These are phyloP conservation scores for Penicillium salamii DNA, from an alignment of 495 filamentous ascomycete genomes.

Conservation along the genomic window DNA sequence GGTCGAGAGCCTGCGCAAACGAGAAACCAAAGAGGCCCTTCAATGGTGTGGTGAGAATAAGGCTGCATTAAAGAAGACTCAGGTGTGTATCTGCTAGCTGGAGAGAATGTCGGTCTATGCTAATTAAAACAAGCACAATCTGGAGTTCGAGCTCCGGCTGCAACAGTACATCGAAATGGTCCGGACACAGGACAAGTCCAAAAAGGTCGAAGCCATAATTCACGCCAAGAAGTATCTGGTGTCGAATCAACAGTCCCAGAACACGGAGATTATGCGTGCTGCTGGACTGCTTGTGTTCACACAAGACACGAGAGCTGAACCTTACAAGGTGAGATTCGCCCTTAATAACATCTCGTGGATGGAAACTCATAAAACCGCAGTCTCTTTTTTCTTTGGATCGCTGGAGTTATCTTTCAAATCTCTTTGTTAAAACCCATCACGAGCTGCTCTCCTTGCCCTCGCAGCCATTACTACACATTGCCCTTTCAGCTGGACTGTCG, in stretches of 20 bases:
- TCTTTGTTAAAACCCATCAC: constrained; percentile 85
- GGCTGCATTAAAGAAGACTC: constrained; percentile 77
- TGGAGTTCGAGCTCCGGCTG: constrained; percentile 91
- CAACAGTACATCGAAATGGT: constrained; percentile 95
- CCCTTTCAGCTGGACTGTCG: constrained; percentile 85
- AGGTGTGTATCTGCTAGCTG: constrained; percentile 48
- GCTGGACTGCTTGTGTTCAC: constrained; percentile 76
- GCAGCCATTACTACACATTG: constrained; percentile 84
- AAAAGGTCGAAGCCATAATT: constrained; percentile 69
- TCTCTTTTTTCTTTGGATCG: constrained; percentile 68
- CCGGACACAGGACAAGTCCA: constrained; percentile 55
- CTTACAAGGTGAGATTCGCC: constrained; percentile 56
- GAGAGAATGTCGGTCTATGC: not conserved
- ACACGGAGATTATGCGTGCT: constrained; percentile 65
- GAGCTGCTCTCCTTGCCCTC: constrained; percentile 78
- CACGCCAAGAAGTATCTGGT: constrained; percentile 80
- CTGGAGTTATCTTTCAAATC: constrained; percentile 73
- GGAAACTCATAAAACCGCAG: constrained; percentile 33
- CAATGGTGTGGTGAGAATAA: constrained; percentile 93
- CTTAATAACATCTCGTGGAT: not conserved
- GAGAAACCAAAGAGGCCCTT: constrained; percentile 74
- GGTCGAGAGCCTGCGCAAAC: constrained; percentile 62
- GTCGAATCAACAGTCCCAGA: constrained; percentile 63
- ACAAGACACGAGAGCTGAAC: constrained; percentile 57
- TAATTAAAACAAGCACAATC: constrained; percentile 60